Conservation (phyloP, 108 stramenopile species). For the Skeletonema costatum region DNA sequence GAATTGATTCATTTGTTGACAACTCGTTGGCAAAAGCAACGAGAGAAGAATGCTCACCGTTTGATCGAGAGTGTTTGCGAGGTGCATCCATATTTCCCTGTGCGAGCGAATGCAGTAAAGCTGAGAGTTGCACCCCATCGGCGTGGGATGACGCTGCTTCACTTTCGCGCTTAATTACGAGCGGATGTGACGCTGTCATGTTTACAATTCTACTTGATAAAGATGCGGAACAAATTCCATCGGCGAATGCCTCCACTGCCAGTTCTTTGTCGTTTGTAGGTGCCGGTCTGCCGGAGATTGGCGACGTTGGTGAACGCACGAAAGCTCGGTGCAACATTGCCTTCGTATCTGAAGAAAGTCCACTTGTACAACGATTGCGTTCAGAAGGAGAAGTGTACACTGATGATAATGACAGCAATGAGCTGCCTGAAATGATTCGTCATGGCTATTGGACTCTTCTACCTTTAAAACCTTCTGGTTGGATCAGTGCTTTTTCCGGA, state of each 20-base stretch:
- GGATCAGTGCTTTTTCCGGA: slow-evolving; percentile 41
- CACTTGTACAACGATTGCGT: slow-evolving; percentile 46
- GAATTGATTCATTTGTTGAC: slow-evolving; percentile 13
- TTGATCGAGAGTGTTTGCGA: slow-evolving; percentile 75
- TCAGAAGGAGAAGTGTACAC: slow-evolving; percentile 43
- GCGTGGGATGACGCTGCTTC: slow-evolving; percentile 67
- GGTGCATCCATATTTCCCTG: slow-evolving; percentile 84
- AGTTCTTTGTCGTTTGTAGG: slow-evolving; percentile 55
- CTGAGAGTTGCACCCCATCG: slow-evolving; percentile 62
- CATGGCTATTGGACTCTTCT: slow-evolving; percentile 78
- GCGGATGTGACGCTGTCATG: slow-evolving; percentile 65
- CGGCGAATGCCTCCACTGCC: slow-evolving; percentile 44
- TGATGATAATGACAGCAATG: slow-evolving; percentile 5
- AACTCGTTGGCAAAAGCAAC: slow-evolving; percentile 29
- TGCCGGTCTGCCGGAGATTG: slow-evolving; percentile 34
- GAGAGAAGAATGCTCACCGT: slow-evolving; percentile 58
- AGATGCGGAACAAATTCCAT: slow-evolving; percentile 61
- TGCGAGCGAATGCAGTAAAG: slow-evolving; percentile 76
- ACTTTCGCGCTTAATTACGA: slow-evolving; percentile 56
- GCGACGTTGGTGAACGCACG: slow-evolving; percentile 21
- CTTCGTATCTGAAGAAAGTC: slow-evolving; percentile 72
- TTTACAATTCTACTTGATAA: slow-evolving; percentile 75
- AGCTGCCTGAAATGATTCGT: slow-evolving; percentile 37
- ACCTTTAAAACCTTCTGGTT: slow-evolving; percentile 44
- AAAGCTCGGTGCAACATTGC: slow-evolving; percentile 67